Base-by-base conservation (phyloP, 495 filamentous ascomycete species). In the Penicillium chermesinum region DNA sequence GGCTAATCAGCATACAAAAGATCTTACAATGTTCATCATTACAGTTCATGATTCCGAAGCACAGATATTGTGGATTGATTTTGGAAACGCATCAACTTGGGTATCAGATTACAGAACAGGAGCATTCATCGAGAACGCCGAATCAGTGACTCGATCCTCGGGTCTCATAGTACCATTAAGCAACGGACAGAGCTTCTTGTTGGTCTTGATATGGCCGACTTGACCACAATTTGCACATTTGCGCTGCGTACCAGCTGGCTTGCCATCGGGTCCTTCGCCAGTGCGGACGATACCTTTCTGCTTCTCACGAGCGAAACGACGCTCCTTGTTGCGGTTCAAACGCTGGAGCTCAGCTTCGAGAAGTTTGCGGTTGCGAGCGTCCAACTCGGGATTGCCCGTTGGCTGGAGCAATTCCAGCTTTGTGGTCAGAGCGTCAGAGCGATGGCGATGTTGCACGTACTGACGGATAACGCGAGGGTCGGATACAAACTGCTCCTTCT, bases 161-260 rank as follows among this genome's bases (percentile, higher is more conserved):
- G 79, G 77, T 42, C 86, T 87, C 70, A 83, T 84, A 5, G 83
- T 87, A 36, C 90, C 90, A 58, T 96, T 96, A 37, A 96, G 84
- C 58, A 94, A 70, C 4, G 90, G 90, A 57, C 90, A 96, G 55
- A 95, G 85, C 86, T 91, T 96, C 75, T 95, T 93, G 73, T 96
- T 96, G n/a, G 91, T 96, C 68, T 95, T 95, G 76, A 99, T 99
- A 59, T 99, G 93, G 18, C 93, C 93, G 16, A 91, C 84, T 58
- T 90, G 84, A 25, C 91, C 91, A 58, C 93, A 99, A 65, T 95
- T 97, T 19, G 94, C 91, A 61, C 93, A 99, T 65, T 96, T 97
- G 52, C 94, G 79, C 20, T 87, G 88, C 2, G 93, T 99, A 52
- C 78, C 79, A 16, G 67, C 73, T 1, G 82, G 73, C 46, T 77